phyloP scores from a whole-genome alignment of 192 early-diverging fungal species.

The Spizellomyces punctatus region DNA sequence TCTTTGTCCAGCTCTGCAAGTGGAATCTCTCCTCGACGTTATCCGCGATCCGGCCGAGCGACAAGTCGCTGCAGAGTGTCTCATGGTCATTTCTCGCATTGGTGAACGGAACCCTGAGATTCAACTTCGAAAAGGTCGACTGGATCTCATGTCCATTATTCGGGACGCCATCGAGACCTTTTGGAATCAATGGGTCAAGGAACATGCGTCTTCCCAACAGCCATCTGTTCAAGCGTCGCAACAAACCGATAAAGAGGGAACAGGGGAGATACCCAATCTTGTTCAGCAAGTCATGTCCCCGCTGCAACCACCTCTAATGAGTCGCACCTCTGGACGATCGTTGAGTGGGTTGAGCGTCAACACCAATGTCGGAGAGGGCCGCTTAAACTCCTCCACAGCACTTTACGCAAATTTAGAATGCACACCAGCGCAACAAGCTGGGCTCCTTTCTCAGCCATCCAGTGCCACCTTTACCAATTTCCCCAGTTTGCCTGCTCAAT shows the following conservation, averaged over 20 bases:
- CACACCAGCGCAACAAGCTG: background rate
- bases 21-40: constrained; percentile 74
- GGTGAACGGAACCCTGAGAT: constrained; percentile 68
- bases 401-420: background rate
- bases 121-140: constrained; percentile 35
- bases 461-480: background rate
- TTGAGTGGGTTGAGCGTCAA: background rate
- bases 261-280: background rate
- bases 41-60: constrained; percentile 80
- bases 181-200: constrained; percentile 71
- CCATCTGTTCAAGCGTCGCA: background rate
- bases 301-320: constrained; percentile 2
- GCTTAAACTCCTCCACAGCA: background rate
- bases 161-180: constrained; percentile 66
- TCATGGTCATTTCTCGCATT: constrained; percentile 70
- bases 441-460: background rate
- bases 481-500: background rate
- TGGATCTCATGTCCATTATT: constrained; percentile 67
- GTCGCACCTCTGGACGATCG: background rate
- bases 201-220: constrained; percentile 34
- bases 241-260: background rate
- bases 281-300: background rate
- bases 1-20: constrained; percentile 51
- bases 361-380: background rate
- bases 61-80: constrained; percentile 72